phyloP scores from a whole-genome alignment of 1,284 basidiomycete genomes.

The Ustilago sp. region DNA sequence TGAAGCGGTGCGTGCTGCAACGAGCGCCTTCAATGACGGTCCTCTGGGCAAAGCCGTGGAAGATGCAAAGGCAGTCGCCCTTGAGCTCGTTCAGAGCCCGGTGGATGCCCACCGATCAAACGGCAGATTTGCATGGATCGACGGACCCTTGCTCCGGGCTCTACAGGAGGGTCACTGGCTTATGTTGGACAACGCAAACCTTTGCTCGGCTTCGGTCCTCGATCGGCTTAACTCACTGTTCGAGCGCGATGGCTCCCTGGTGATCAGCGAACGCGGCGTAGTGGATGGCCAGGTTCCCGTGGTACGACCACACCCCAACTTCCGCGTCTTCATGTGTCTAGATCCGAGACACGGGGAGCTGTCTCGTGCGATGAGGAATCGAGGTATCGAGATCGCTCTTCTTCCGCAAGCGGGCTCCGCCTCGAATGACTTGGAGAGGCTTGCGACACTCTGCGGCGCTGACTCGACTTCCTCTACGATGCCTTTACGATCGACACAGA shows the following conservation, averaged over 20 bases:
- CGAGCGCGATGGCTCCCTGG: slow-evolving; percentile 83
- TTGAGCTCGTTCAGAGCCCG: slow-evolving; percentile 11
- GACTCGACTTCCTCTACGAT: not conserved
- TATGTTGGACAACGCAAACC: slow-evolving; percentile 90
- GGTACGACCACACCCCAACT: slow-evolving; percentile 85
- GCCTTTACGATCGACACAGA: slow-evolving; percentile 12
- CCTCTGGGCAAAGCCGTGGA: slow-evolving; percentile 13
- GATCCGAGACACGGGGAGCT: slow-evolving; percentile 92
- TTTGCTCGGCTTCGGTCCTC: slow-evolving; percentile 93
- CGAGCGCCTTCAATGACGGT: slow-evolving; percentile 7
- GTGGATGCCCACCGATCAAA: slow-evolving; percentile 22
- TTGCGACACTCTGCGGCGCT: slow-evolving; percentile 22
- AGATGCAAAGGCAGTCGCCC: slow-evolving; percentile 11
- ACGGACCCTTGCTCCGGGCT: slow-evolving; percentile 90
- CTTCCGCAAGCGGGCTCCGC: slow-evolving; percentile 19
- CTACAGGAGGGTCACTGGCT: slow-evolving; percentile 90
- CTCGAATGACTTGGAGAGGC: slow-evolving; percentile 30
- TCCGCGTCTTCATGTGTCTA: slow-evolving; percentile 93
- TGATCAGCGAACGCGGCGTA: slow-evolving; percentile 89
- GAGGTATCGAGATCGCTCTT: slow-evolving; percentile 84
- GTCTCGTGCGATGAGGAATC: slow-evolving; percentile 97
- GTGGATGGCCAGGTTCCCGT: slow-evolving; percentile 81
- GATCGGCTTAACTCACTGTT: slow-evolving; percentile 97
- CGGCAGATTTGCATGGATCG: slow-evolving; percentile 91
- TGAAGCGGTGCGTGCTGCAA: slow-evolving; percentile 8